Evolutionary conservation across 768 basidiomycete genomes (phyloP), one percentile per base, ranked within the genome.

Genomic region (Leccinum imitatum): DNA sequence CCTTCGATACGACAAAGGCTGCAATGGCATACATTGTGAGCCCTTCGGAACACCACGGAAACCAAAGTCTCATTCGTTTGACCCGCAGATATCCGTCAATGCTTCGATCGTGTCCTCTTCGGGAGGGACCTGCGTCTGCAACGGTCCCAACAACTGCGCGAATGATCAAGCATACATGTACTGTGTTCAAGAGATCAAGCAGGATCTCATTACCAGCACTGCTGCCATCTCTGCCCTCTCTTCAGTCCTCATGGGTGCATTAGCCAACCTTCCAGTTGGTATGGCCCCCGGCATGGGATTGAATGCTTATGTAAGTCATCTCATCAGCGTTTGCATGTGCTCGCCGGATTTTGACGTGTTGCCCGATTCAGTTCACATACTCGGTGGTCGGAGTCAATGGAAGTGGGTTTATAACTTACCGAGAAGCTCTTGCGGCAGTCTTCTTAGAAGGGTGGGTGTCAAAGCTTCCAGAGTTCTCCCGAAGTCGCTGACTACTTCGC

Each of bases 181-280:
- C 17, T 91, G 90, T 65, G 76, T 86, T 1, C 77, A 76, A 63
- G 85, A 84, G 27, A 78, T 92, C 17, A 83, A 82, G 23, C 82
- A 83, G 56, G 91, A 95, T 70, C 83, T 94, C 59, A 92, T 94
- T 67, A 92, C 89, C 6, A 82, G 88, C 13, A 93, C 92, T 0
- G 90, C 91, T 10, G 87, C 89, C 57, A 82, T 92, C 60, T 80
- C 89, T 4, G 84, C 89, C 1, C 81, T 95, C 7, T 74, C 90
- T 10, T 89, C 87, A 17, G 84, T 88, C 70, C 81, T 93, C 60
- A 92, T 95, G 91, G 93, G 93, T 50, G 75, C 87, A 14, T 71
- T 93, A 23, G 93, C 90, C 41, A 95, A 95, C 69, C 77, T 95
- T n/a, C 93, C 93, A 2, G 84, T 95, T n/a, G 91, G 87, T 31